Conservation (phyloP, 192 early-diverging fungal genomes). For the Coemansia sp. region DNA sequence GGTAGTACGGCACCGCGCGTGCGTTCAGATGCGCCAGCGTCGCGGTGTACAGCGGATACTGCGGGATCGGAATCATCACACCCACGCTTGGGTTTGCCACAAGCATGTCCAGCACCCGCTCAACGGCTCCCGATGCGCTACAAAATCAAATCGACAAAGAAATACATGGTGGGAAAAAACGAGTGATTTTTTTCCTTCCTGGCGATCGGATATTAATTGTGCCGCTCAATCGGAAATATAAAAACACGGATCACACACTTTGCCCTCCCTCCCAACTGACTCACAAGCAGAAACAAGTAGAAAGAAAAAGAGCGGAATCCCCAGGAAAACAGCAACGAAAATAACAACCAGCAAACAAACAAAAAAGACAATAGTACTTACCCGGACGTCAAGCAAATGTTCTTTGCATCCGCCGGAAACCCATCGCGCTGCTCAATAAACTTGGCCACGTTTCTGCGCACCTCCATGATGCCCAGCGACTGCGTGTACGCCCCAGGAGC, state of each 20-base stretch:
- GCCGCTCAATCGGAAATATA: too few relatives aligned
- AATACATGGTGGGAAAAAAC: neutral
- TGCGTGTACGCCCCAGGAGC: conserved; percentile 92
- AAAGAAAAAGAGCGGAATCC: neutral
- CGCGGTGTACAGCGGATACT: conserved; percentile 98
- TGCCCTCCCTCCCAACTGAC: too few relatives aligned
- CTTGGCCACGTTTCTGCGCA: conserved; percentile 85
- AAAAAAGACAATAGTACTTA: conserved; percentile 1
- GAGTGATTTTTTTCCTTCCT: neutral
- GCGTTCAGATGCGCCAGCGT: conserved; percentile 84
- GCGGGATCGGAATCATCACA: conserved; percentile 99
- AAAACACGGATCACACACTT: too few relatives aligned
- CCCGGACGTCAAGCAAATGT: conserved; percentile 92
- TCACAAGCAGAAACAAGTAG: too few relatives aligned
- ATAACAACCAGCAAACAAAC: neutral
- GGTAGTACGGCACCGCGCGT: conserved; percentile 87
- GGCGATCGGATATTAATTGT: neutral
- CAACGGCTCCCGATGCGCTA: conserved; percentile 86
- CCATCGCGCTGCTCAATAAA: conserved; percentile 96
- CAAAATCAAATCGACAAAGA: neutral
- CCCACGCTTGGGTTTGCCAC: conserved; percentile 78
- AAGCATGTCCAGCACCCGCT: conserved; percentile 85
- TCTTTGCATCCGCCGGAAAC: conserved; percentile 75
- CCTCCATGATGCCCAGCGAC: conserved; percentile 84
- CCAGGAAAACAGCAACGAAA: neutral